phyloP scores from a whole-genome alignment of 2,329 filamentous ascomycete species.

The Dryadomyces quercus-mongolicae region DNA sequence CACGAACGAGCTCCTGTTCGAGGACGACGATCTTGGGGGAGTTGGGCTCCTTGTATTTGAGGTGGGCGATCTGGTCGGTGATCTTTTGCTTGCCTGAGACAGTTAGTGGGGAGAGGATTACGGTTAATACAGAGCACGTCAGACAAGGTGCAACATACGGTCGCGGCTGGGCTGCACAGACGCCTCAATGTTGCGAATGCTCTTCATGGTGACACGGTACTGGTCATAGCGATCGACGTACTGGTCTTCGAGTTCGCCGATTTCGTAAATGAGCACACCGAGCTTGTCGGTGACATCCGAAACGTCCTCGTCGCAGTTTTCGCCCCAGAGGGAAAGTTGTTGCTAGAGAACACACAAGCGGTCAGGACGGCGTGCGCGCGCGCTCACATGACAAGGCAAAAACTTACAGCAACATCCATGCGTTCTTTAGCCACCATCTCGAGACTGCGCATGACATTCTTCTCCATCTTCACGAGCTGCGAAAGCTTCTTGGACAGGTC shows the following conservation, averaged over 20 bases:
- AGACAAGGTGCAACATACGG: slow-evolving; percentile 43
- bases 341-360: slow-evolving; percentile 44
- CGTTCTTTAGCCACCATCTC: slow-evolving; percentile 89
- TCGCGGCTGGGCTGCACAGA: slow-evolving; percentile 97
- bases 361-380: background rate
- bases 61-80: slow-evolving; percentile 93
- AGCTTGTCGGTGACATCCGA: slow-evolving; percentile 99
- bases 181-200: slow-evolving; percentile 96
- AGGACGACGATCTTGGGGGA: slow-evolving; percentile 95
- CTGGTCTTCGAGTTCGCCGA: slow-evolving; percentile 94
- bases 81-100: slow-evolving; percentile 89
- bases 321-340: slow-evolving; percentile 98
- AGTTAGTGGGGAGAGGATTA: slow-evolving; percentile 4
- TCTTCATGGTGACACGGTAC: slow-evolving; percentile 98
- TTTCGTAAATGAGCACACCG: slow-evolving; percentile 94
- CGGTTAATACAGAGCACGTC: background rate
- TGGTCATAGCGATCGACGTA: slow-evolving; percentile 99
- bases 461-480: slow-evolving; percentile 99
- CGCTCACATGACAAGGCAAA: background rate
- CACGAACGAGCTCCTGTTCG: slow-evolving; percentile 95
- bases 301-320: slow-evolving; percentile 90
- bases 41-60: slow-evolving; percentile 99
- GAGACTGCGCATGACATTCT: slow-evolving; percentile 99
- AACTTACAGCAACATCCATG: slow-evolving; percentile 92
- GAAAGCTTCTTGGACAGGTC: slow-evolving; percentile 97